Percentiles rank a stretch among this genome's conserved stretches.
Evolutionary conservation across 2,329 filamentous ascomycete genomes (phyloP).

Genomic region (Penicillium hesseltinei): DNA sequence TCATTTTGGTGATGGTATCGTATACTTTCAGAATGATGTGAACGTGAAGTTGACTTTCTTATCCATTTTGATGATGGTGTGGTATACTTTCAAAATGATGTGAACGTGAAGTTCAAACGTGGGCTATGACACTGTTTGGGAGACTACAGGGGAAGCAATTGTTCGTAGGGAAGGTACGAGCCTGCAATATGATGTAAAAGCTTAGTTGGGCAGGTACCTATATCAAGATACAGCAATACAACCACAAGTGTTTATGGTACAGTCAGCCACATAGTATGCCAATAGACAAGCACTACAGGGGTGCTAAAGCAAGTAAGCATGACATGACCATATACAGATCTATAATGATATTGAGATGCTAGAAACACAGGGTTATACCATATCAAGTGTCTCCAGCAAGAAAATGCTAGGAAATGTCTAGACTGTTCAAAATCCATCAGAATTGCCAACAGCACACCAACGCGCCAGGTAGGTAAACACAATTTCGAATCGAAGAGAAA

Average conservation of each 20-base stretch:
- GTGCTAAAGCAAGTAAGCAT: not conserved
- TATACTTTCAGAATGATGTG: too few species aligned
- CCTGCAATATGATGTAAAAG: too few species aligned
- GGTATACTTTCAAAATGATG: too few species aligned
- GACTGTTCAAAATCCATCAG: slow-evolving; percentile 8
- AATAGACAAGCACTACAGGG: not conserved
- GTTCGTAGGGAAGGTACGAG: too few species aligned
- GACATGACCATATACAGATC: slow-evolving; percentile 5
- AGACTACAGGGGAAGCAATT: too few species aligned
- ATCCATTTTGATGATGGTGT: too few species aligned
- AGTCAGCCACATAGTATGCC: not conserved
- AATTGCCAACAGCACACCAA: slow-evolving; percentile 11
- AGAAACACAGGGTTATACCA: slow-evolving; percentile 5
- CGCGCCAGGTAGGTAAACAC: slow-evolving; percentile 18
- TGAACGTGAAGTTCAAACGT: too few species aligned
- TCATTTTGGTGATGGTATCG: too few species aligned
- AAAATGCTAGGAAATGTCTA: slow-evolving; percentile 12
- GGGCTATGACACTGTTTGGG: too few species aligned
- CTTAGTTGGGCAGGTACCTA: too few species aligned
- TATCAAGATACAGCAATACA: too few species aligned
- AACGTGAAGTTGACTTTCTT: too few species aligned
- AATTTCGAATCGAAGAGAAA: slow-evolving; percentile 5
- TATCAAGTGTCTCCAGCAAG: not conserved
- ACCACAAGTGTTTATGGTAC: not conserved
- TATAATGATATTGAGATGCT: not conserved